These are phyloP conservation scores for Dictyostelium gargantuum DNA, from an alignment of 208 protist species.

Conservation along the genomic window DNA sequence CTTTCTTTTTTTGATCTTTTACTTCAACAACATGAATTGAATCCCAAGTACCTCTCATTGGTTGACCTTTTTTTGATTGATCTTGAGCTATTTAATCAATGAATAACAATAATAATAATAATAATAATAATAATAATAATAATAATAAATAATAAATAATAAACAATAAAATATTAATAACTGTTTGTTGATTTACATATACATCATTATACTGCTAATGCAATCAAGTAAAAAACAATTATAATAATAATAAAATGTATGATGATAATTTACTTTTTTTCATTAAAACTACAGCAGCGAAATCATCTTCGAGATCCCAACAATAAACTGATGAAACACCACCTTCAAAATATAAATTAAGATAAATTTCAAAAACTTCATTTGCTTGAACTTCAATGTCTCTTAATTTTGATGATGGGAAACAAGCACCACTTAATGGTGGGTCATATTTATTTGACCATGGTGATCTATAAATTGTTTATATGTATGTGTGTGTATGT, in stretches of 20 bases:
- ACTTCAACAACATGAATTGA: conserved; percentile 90
- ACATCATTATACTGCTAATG: too few relatives aligned
- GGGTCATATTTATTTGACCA: conserved; percentile 89
- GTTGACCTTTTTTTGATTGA: conserved; percentile 81
- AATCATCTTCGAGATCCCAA: conserved; percentile 88
- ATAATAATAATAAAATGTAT: neutral
- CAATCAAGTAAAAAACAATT: neutral
- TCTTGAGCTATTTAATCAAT: conserved; percentile 85
- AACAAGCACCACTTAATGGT: conserved; percentile 78
- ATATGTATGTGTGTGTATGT: too few relatives aligned
- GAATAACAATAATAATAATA: neutral
- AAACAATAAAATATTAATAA: neutral
- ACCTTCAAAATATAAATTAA: conserved; percentile 88
- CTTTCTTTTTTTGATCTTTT: conserved; percentile 65
- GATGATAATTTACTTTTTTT: conserved; percentile 84
- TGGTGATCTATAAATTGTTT: conserved; percentile 84
- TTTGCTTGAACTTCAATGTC: conserved; percentile 83
- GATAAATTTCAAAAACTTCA: conserved; percentile 84
- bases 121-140: neutral
- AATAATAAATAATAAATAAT: neutral
- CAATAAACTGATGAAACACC: conserved; percentile 89
- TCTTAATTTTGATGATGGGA: conserved; percentile 82
- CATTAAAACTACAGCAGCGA: conserved; percentile 88
- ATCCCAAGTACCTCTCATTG: conserved; percentile 89
- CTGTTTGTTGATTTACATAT: neutral